Base-by-base conservation (phyloP, 106 monocot species). In the Apostasia ramifera region DNA sequence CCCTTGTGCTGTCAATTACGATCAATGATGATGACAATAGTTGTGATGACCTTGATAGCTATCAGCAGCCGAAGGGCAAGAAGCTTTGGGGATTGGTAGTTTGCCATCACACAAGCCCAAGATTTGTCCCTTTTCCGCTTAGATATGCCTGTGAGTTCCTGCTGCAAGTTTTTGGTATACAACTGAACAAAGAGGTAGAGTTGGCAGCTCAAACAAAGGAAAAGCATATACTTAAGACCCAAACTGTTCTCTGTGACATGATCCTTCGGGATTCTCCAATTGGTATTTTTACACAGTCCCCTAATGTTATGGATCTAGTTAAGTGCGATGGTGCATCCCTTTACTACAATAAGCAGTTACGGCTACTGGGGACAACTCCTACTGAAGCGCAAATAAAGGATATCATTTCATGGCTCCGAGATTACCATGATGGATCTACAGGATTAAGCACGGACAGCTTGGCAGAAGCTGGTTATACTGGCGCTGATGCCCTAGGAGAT, bases 61-160 rank as follows among this genome's bases (percentile, higher is more conserved):
- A 77, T 40, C 77, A 73, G 65, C 88, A 87, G 63, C 76, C 52
- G 10, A 85, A 71, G 59, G 83, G 71, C 5, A 78, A 74, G 70
- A 95, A 84, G 74, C 88, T 95, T 5, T 95, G 95, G 95, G 91
- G 95, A 3, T 66, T 95, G 76, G 80, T 95, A 63, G 95, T 92
- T 14, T 95, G 95, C 55, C 95, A 95, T 76, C 88, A 92, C 59
- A 77, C 82, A 2, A 79, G 51, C 47, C 80, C 91, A 5, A 81
- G 86, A 71, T 92, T 91, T 63, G 70, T 95, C 39, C 88, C 91
- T n/a, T 95, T 95, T 59, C 95, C 95, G 2, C 86, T 95, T 40
- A 81, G 95, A 61, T 95, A 95, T 72, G 91, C 95, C 6, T 95
- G 95, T 75, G 91, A 95, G 61, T 89, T 95, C 58, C 64, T 95